Percentiles rank a stretch among this genome's conserved stretches.
Evolutionary conservation across 1,139 yeast species (phyloP).

Genomic region (Zygoascus sp.): DNA sequence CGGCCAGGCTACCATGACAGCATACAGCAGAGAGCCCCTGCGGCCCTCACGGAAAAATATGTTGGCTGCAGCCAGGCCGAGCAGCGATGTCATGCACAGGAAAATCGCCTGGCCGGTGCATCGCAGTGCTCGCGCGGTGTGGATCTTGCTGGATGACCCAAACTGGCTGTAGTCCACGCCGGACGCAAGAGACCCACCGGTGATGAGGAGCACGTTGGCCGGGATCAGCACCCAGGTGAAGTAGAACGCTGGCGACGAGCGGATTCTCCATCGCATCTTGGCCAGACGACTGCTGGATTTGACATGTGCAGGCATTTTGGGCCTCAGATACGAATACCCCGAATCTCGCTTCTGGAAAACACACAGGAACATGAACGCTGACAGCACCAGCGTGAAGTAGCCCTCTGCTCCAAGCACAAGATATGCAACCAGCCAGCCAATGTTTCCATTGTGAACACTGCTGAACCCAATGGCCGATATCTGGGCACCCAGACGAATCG

Average conservation of each 20-base stretch:
- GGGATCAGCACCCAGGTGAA: constrained; percentile 26
- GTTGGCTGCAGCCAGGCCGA: constrained; percentile 23
- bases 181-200: constrained; percentile 24
- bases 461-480: constrained; percentile 34
- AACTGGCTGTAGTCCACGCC: constrained; percentile 13
- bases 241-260: constrained; percentile 1
- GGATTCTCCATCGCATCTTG: background rate
- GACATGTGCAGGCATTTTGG: background rate
- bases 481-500: constrained; percentile 24
- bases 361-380: constrained; percentile 17
- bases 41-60: constrained; percentile 13
- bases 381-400: constrained; percentile 24
- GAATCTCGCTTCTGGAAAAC: constrained; percentile 5
- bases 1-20: constrained; percentile 24
- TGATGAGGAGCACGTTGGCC: constrained; percentile 26
- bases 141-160: constrained; percentile 7
- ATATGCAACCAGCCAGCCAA: constrained; percentile 31
- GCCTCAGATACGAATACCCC: constrained; percentile 9
- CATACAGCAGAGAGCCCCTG: constrained; percentile 14
- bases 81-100: constrained; percentile 19
- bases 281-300: background rate
- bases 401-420: constrained; percentile 29
- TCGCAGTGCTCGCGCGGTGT: constrained; percentile 22
- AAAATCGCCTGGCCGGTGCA: constrained; percentile 28
- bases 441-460: constrained; percentile 32